Base-by-base conservation (phyloP, 73 alveolate genomes). In the Urostyla sp. region DNA sequence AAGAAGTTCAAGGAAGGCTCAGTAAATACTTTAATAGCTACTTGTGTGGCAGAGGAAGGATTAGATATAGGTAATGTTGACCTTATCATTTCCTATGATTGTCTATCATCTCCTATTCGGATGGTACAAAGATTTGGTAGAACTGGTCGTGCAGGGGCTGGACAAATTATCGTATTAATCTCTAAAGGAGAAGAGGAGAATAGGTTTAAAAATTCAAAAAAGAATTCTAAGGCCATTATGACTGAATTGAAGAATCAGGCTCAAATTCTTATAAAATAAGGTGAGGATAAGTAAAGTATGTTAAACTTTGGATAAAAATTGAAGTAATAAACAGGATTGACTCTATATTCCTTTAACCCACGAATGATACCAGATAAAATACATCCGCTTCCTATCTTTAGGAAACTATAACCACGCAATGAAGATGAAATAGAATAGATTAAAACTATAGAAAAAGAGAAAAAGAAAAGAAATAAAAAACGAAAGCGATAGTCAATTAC, bases 11-110 rank as follows among this genome's bases (percentile, higher is more conserved):
- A 86, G 79, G 16, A 53, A 40, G 94, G 90, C 15, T 74, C 63
- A 34, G 31, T 80, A 8, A 91, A 91, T 57, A 91, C 90, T 53
- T 24, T 91, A 36, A 89, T 92, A 27, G 95, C 98, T 5, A 92
- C 98, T n/a, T 89, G 94, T 54, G 91, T 92, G 21, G 98, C 92
- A 16, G 98, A 92, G 79, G 98, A 92, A 85, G 98, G 98, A 13
- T 72, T 92, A 2, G 98, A 92, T 69, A 92, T 92, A 16, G 98
- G 98, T 21, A 92, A 85, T 45, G 92, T 92, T 2, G 91, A 92
- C 72, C 61, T 92, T 8, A 90, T 92, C 35, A 77, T 92, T 2
- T 76, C 92, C 46, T 92, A 85, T 85, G 98, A 92, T 50, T 89
- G 92, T 43, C 88, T 86, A 5, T 63, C 88, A 10, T 89, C 96